A percentile compares a stretch with the other conserved stretches of the same genome.
These are phyloP conservation scores for Mucor racemosus DNA, from an alignment of 371 early-diverging fungal species.

Conservation along the genomic window DNA sequence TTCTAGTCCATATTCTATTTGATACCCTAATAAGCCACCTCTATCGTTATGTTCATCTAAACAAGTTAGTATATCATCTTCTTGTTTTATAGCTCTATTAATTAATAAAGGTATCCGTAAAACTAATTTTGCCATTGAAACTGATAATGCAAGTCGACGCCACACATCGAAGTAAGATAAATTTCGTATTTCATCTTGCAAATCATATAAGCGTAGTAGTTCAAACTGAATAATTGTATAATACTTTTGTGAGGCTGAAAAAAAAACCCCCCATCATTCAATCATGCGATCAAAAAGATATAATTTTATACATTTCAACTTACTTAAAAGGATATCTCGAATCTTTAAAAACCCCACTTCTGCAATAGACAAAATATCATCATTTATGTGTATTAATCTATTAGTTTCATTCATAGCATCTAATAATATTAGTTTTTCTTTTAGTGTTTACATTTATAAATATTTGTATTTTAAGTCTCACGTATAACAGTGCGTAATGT, in stretches of 20 bases:
- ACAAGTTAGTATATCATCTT: background rate
- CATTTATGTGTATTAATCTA: conserved; percentile 58
- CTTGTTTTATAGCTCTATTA: conserved; percentile 34
- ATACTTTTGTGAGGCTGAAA: conserved; percentile 61
- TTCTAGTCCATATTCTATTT: conserved; percentile 8
- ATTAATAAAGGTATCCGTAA: conserved; percentile 61
- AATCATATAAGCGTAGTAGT: conserved; percentile 61
- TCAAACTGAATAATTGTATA: conserved; percentile 63
- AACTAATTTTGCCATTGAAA: conserved; percentile 56
- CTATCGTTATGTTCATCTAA: background rate
- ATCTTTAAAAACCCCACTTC: conserved; percentile 61
- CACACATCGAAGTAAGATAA: conserved; percentile 63
- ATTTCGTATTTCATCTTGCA: conserved; percentile 59
- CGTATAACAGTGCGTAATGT: conserved; percentile 64
- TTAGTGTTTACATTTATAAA: conserved; percentile 8
- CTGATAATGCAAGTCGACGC: conserved; percentile 60
- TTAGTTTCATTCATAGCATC: conserved; percentile 54
- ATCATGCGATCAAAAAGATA: background rate
- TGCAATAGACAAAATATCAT: conserved; percentile 61
- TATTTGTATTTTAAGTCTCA: conserved; percentile 32
- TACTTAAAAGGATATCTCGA: conserved; percentile 58
- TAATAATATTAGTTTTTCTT: conserved; percentile 17
- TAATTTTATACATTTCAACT: background rate
- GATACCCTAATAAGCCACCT: background rate
- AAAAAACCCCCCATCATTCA: background rate